A percentile compares a stretch with the other conserved stretches of the same genome.
These are phyloP conservation scores for Margaritispora aquatica DNA, from an alignment of 495 filamentous ascomycete genomes.

Conservation along the genomic window DNA sequence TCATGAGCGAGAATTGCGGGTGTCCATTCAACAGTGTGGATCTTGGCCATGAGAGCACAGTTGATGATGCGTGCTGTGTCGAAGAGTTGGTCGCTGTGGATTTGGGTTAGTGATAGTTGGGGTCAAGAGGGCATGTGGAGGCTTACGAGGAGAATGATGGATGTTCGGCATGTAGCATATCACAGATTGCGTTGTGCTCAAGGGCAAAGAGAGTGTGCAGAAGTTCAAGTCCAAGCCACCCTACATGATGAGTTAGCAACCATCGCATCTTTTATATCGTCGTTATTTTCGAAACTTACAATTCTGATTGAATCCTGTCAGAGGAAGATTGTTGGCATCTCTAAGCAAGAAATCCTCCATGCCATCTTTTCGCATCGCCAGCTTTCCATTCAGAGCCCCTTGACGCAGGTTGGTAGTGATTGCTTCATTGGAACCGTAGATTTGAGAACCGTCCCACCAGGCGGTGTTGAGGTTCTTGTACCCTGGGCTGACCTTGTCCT, in stretches of 20 bases:
- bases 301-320: constrained; percentile 38
- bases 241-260: constrained; percentile 4
- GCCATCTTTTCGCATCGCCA: constrained; percentile 23
- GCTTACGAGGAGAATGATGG: constrained; percentile 27
- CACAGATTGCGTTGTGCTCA: constrained; percentile 38
- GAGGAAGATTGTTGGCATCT: constrained; percentile 26
- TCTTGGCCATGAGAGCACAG: constrained; percentile 40
- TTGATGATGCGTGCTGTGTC: constrained; percentile 40
- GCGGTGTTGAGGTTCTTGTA: constrained; percentile 36
- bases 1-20: constrained; percentile 38
- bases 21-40: constrained; percentile 42
- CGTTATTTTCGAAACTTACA: background rate
- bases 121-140: too few species aligned
- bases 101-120: background rate
- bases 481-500: constrained; percentile 29
- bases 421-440: constrained; percentile 36
- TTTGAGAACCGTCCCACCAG: constrained; percentile 41
- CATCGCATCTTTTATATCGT: background rate
- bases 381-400: constrained; percentile 28
- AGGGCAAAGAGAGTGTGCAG: constrained; percentile 38
- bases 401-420: constrained; percentile 28
- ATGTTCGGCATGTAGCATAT: constrained; percentile 25
- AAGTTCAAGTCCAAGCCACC: constrained; percentile 39
- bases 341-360: constrained; percentile 30
- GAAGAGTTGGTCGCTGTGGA: constrained; percentile 32